phyloP scores from a whole-genome alignment of 2,329 filamentous ascomycete species.

The Aaosphaeria arxii region DNA sequence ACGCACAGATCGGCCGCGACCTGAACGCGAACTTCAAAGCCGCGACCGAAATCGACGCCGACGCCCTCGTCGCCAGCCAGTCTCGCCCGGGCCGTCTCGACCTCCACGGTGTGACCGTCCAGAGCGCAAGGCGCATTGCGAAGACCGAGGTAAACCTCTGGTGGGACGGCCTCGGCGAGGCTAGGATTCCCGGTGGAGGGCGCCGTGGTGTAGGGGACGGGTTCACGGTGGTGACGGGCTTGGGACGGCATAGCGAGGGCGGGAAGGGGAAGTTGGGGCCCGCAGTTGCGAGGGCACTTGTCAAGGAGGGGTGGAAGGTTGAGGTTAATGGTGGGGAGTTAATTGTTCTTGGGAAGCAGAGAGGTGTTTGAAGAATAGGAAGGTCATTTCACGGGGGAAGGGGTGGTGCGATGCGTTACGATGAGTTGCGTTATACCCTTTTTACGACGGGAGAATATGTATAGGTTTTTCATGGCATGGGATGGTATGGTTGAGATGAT shows the following conservation, averaged over 20 bases:
- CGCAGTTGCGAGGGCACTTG: conserved; percentile 73
- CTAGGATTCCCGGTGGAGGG: conserved; percentile 50
- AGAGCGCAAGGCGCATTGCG: conserved; percentile 77
- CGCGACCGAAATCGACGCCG: conserved; percentile 65
- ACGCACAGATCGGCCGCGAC: conserved; percentile 68
- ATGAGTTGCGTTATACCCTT: background rate
- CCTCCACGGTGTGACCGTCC: conserved; percentile 78
- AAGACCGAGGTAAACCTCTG: conserved; percentile 64
- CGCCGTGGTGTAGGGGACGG: conserved; percentile 48
- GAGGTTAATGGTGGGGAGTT: conserved; percentile 66
- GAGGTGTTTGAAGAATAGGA: conserved; percentile 9
- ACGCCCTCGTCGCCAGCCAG: conserved; percentile 65
- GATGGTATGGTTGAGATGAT: no score
- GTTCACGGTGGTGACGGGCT: conserved; percentile 76
- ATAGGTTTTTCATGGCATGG: no score
- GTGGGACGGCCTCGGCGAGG: conserved; percentile 73
- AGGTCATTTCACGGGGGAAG: background rate
- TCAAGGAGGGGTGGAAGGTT: conserved; percentile 79
- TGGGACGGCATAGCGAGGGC: conserved; percentile 73
- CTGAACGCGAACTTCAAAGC: conserved; percentile 56
- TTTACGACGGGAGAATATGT: background rate
- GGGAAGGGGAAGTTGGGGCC: conserved; percentile 74
- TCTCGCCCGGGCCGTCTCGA: conserved; percentile 70
- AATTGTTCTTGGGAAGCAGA: conserved; percentile 61
- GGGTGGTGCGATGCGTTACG: background rate